Evolutionary conservation across 352 stramenopile species (phyloP), one percentile per base, ranked within the genome.

Genomic region (Albugo laibachii): DNA sequence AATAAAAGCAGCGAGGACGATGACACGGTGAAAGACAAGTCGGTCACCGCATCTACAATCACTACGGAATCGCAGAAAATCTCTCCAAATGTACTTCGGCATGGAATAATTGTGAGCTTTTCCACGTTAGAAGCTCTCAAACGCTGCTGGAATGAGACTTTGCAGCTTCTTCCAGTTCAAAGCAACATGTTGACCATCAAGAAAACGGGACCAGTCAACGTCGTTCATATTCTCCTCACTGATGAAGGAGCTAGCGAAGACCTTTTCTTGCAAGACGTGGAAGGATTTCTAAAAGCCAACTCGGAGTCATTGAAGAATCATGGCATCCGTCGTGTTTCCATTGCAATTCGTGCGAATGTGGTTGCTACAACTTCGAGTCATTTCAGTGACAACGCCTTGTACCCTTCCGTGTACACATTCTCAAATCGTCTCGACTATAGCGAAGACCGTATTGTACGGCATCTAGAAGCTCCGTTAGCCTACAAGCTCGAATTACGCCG

Each of bases 401-500:
- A 89, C 61, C 79, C 79, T 19, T 74, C 79, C 44, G 89, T 92
- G 53, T 92, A 92, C 73, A 92, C 79, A 49, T 92, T 92, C 65
- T 72, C 76, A n/a, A 70, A 72, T 43, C 76, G 77, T 31, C 60
- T 77, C 6, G 71, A 77, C 34, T 99, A 97, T 68, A 83, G 82
- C 36, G 96, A 99, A 75, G 95, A 99, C 66, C 75, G 85, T 48
- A 84, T 99, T 34, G 96, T 98, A 58, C 80, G 96, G 36, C 78
- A 98, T 71, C 98, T 99, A 55, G 95, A 99, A 62, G 93, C 95
- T 5, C 92, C 92, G 19, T 72, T 97, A 15, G 94, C 93, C 4
- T 97, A 97, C 69, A 95, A 98, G 69, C 80, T 99, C n/a, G 95
- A 99, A 56, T 75, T 99, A 59, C 70, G 78, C 49, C 84, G 95